Base-by-base conservation (phyloP, 2,329 filamentous ascomycete species). In the Botrytis deweyae region DNA sequence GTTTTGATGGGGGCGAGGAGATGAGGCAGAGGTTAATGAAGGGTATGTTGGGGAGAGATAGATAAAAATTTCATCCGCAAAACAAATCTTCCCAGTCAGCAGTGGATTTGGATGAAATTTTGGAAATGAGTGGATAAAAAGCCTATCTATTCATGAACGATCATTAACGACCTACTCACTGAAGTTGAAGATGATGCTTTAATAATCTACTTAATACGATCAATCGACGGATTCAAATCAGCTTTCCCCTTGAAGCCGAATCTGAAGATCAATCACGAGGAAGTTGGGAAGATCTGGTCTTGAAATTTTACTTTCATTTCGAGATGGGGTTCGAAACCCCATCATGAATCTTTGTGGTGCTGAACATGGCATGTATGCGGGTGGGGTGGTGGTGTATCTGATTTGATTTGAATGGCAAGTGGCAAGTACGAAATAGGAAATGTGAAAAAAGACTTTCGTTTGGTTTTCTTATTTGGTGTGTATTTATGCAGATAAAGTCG, bases 1-100 rank as follows among this genome's bases (percentile, higher is more conserved):
- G 40, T 9, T 42, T 58, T 38, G 64, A 55, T 49, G 52, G 64
- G 9, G 44, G 29, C 12, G 63, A 72, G 25, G 70, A 66, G 33
- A 66, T 52, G 62, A 66, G 62, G 36, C 59, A 72, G 36, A 72
- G 70, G 18, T 67, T 72, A 36, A 67, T 72, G 62, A 72, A 71
- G 44, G 59, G 70, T 10, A 72, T 67, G 61, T 59, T 68, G 49
- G 70, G 70, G 12, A 59, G 70, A 67, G 63, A 64, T 18, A 67
- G 70, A 25, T 72, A 49, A 66, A 33, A 16, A 8, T n/a, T 40
- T 22, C 12, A 63, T 38, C 16, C 61, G 22, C 36, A 16, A 40
- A 63, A n/a, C 36, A 16, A n/a, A 40, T 40, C 12, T 36, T 16
- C 22, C 22, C 12, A 22, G 61, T 14, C 14, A 63, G 61, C 7